Conservation (phyloP, 305 asterid genomes). For the Fraxinus sp. region DNA sequence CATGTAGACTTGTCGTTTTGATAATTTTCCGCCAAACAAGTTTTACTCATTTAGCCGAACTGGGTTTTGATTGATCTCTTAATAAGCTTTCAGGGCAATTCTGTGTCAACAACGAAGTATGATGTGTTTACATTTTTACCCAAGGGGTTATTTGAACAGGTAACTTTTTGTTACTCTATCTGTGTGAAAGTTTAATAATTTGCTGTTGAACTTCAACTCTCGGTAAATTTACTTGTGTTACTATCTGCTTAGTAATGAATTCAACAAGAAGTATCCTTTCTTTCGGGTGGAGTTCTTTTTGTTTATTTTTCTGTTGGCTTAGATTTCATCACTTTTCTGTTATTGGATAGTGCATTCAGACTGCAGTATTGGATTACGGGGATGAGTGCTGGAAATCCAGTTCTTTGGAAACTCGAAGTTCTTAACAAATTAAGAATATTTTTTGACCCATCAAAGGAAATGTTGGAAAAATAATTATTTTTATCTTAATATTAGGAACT, state of each 20-base stretch:
- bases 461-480: background rate
- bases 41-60: constrained; percentile 12
- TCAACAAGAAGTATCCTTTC: constrained; percentile 4
- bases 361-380: background rate
- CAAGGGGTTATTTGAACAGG: constrained; percentile 98
- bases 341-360: background rate
- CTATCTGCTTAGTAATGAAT: background rate
- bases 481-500: constrained; percentile 3
- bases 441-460: background rate
- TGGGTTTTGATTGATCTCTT: background rate
- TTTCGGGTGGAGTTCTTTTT: background rate
- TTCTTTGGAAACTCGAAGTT: background rate
- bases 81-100: constrained; percentile 67
- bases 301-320: background rate
- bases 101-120: constrained; percentile 96
- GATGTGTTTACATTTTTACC: constrained; percentile 85
- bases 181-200: background rate
- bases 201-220: constrained; percentile 6
- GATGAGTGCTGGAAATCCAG: background rate
- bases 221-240: background rate
- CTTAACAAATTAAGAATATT: background rate
- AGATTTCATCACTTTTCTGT: background rate
- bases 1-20: background rate
- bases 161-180: constrained; percentile 35
- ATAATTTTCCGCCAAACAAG: constrained; percentile 5